Evolutionary conservation across 345 rosid genomes (phyloP).

Genomic region (Syzygium jambos): DNA sequence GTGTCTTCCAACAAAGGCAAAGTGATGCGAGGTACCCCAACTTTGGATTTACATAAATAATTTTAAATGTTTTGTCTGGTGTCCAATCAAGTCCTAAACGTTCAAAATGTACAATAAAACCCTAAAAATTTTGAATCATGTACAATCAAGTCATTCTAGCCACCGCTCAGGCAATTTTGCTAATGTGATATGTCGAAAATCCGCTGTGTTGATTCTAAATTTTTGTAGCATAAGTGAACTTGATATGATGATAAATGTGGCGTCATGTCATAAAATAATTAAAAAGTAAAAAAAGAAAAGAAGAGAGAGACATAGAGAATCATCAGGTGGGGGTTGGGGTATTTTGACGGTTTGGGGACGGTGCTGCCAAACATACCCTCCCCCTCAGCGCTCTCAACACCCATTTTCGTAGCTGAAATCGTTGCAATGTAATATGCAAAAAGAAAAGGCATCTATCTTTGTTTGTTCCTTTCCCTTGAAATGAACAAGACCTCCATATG

Average conservation of each 20-base stretch:
- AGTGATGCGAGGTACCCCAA: not conserved
- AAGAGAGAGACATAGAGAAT: not conserved
- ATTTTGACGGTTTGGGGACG: not conserved
- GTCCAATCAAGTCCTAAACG: not conserved
- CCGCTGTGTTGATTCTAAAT: not conserved
- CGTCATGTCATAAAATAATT: not conserved
- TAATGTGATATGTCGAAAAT: not conserved
- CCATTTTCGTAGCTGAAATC: not conserved
- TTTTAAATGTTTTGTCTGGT: not conserved
- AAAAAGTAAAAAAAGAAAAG: no score
- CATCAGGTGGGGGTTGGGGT: not conserved
- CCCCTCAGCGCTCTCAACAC: not conserved
- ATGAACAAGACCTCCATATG: not conserved
- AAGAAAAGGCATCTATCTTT: not conserved
- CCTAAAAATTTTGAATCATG: fast-evolving
- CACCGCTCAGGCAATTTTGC: not conserved
- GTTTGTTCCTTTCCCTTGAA: not conserved
- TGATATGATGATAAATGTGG: not conserved
- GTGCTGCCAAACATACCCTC: no score
- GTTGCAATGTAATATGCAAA: not conserved
- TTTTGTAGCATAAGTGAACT: not conserved
- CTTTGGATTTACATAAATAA: not conserved
- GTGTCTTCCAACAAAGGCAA: not conserved
- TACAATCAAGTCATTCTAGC: not conserved
- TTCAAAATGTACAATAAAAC: not conserved